phyloP scores from a whole-genome alignment of 805 yeast genomes.

The Zygotorulaspora florentina region DNA sequence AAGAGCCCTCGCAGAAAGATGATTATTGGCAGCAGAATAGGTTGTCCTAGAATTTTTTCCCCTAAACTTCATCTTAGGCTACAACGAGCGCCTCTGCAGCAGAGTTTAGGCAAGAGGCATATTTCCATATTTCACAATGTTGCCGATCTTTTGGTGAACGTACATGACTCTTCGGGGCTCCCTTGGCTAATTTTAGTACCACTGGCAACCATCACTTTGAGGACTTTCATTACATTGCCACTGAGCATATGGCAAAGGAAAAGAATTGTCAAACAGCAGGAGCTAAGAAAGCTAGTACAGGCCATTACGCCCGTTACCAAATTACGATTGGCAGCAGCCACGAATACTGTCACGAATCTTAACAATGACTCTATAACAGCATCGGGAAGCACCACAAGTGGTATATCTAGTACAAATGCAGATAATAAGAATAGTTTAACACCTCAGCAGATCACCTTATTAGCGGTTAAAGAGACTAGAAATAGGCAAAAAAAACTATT shows the following conservation, averaged over 20 bases:
- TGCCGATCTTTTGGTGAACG: slow-evolving; percentile 22
- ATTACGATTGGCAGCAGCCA: slow-evolving; percentile 42
- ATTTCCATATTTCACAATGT: slow-evolving; percentile 20
- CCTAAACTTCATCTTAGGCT: neutral
- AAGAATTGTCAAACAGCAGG: slow-evolving; percentile 65
- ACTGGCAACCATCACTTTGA: slow-evolving; percentile 56
- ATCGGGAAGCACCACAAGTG: slow-evolving; percentile 16
- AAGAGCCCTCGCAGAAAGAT: neutral
- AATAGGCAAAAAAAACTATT: slow-evolving; percentile 71
- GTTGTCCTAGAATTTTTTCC: neutral
- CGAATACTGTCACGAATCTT: slow-evolving; percentile 22
- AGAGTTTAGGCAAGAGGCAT: slow-evolving; percentile 6
- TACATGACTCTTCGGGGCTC: slow-evolving; percentile 55
- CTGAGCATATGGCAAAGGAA: slow-evolving; percentile 68
- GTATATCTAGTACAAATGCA: slow-evolving; percentile 29
- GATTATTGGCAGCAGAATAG: neutral
- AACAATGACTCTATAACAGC: slow-evolving; percentile 6
- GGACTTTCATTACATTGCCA: slow-evolving; percentile 71
- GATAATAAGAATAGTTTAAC: slow-evolving; percentile 42
- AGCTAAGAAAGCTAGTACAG: slow-evolving; percentile 62
- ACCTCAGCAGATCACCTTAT: slow-evolving; percentile 70
- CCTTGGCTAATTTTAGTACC: slow-evolving; percentile 89
- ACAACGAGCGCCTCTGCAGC: neutral
- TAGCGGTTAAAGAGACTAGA: slow-evolving; percentile 74
- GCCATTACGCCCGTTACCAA: slow-evolving; percentile 75